Evolutionary conservation across 2,329 filamentous ascomycete species (phyloP).

Genomic region (Monilinia polystroma): DNA sequence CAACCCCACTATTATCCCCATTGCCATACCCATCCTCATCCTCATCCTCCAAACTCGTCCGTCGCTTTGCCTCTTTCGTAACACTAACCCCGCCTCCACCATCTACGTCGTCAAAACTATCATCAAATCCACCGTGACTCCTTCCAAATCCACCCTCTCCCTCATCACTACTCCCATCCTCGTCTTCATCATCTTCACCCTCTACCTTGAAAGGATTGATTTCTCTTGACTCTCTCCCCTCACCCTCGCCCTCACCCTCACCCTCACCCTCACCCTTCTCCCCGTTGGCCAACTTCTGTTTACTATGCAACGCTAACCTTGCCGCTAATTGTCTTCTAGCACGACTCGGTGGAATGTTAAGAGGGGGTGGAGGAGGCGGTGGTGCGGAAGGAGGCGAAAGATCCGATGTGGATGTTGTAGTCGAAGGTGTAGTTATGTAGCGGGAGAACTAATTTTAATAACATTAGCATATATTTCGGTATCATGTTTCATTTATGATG

Average conservation of each 20-base stretch:
- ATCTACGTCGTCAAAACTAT: conserved; percentile 15
- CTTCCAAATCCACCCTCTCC: conserved; percentile 26
- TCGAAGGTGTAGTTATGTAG: conserved; percentile 40
- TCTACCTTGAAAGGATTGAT: conserved; percentile 40
- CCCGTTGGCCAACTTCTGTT: conserved; percentile 46
- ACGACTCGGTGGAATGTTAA: conserved; percentile 83
- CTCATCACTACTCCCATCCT: conserved; percentile 34
- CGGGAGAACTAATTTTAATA: conserved; percentile 37
- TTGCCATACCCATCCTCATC: conserved; percentile 34
- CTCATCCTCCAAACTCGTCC: conserved; percentile 41
- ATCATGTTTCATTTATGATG: background rate
- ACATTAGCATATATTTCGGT: conserved; percentile 31
- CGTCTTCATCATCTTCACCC: conserved; percentile 38
- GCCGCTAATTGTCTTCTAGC: conserved; percentile 89
- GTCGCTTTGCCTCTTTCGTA: conserved; percentile 40
- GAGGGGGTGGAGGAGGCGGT: conserved; percentile 69
- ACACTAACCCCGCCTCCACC: conserved; percentile 28
- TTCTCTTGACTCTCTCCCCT: conserved; percentile 30
- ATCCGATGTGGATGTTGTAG: conserved; percentile 36
- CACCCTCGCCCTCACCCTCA: conserved; percentile 20
- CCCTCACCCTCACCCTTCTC: conserved; percentile 22
- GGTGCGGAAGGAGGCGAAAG: conserved; percentile 59
- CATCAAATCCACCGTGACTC: conserved; percentile 15
- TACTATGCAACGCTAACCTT: conserved; percentile 72
- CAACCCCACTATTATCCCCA: conserved; percentile 36